Conservation (phyloP, 106 monocot genomes). For the Xerophyta viscosa region DNA sequence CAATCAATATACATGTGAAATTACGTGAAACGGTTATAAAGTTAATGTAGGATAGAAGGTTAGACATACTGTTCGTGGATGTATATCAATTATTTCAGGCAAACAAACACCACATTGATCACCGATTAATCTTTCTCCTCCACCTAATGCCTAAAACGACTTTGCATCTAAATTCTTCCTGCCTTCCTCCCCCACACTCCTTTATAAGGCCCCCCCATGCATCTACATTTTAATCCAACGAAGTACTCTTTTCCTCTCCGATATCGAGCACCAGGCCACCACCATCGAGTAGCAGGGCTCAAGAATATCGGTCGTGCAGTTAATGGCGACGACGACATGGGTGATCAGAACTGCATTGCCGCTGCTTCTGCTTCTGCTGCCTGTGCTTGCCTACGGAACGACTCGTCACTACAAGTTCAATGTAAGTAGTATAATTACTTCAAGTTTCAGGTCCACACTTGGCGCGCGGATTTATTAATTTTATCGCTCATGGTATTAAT, state of each 20-base stretch:
- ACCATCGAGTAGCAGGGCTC: background rate
- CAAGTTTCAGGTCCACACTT: too few relatives aligned
- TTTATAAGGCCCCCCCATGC: constrained; percentile 13
- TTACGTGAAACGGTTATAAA: too few relatives aligned
- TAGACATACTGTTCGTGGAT: too few relatives aligned
- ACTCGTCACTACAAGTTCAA: constrained; percentile 55
- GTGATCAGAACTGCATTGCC: background rate
- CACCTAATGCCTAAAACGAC: constrained; percentile 68
- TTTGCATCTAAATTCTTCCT: constrained; percentile 7
- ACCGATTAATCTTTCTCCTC: constrained; percentile 31
- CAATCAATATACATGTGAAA: too few relatives aligned
- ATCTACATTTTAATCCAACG: background rate
- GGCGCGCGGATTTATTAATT: too few relatives aligned
- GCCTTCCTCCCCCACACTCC: constrained; percentile 14
- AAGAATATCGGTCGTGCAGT: background rate
- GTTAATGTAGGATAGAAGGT: too few relatives aligned
- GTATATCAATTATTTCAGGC: too few relatives aligned
- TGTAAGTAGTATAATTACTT: too few relatives aligned
- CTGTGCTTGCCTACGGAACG: constrained; percentile 16
- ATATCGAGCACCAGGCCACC: background rate
- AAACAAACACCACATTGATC: constrained; percentile 22
- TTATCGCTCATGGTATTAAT: too few relatives aligned
- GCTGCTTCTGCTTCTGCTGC: background rate
- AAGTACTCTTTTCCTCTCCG: background rate
- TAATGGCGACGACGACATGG: background rate